phyloP scores from a whole-genome alignment of 1,284 basidiomycete species.

The Cronartium quercuum region DNA sequence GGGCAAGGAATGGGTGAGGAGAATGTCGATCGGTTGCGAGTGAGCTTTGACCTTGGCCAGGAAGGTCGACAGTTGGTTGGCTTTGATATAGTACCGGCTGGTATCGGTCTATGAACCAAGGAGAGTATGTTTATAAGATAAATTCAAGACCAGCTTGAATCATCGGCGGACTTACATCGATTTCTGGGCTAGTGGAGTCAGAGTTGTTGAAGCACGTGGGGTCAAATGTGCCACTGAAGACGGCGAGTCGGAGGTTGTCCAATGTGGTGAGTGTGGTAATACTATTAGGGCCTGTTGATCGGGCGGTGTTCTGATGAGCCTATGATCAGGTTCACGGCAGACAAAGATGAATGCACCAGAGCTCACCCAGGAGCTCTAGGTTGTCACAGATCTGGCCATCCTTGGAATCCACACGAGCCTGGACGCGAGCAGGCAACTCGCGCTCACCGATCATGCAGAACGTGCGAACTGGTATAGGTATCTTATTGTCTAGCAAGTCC shows the following conservation, averaged over 20 bases:
- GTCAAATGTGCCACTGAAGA: slow-evolving; percentile 29
- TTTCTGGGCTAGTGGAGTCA: neutral
- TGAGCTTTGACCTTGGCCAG: slow-evolving; percentile 13
- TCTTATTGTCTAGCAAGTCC: slow-evolving; percentile 60
- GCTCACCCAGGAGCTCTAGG: slow-evolving; percentile 33
- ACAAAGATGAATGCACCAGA: neutral
- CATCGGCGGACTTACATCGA: neutral
- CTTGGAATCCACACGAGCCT: neutral
- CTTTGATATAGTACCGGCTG: slow-evolving; percentile 5
- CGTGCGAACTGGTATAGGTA: slow-evolving; percentile 48
- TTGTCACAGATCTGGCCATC: slow-evolving; percentile 27
- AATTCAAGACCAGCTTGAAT: no score
- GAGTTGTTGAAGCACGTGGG: neutral
- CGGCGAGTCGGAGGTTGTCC: slow-evolving; percentile 25
- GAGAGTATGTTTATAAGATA: no score
- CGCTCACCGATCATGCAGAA: slow-evolving; percentile 36
- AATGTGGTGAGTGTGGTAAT: slow-evolving; percentile 26
- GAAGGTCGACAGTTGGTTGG: slow-evolving; percentile 2
- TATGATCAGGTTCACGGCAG: neutral
- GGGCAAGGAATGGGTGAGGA: slow-evolving; percentile 31
- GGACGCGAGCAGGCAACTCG: neutral
- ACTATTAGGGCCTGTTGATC: slow-evolving; percentile 16
- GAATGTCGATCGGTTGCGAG: slow-evolving; percentile 22
- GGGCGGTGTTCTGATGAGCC: no score
- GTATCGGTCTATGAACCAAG: neutral